A percentile compares a stretch with the other conserved stretches of the same genome.
Conservation (phyloP, 2,329 filamentous ascomycete species). For the Colletotrichum chlorophyti region DNA sequence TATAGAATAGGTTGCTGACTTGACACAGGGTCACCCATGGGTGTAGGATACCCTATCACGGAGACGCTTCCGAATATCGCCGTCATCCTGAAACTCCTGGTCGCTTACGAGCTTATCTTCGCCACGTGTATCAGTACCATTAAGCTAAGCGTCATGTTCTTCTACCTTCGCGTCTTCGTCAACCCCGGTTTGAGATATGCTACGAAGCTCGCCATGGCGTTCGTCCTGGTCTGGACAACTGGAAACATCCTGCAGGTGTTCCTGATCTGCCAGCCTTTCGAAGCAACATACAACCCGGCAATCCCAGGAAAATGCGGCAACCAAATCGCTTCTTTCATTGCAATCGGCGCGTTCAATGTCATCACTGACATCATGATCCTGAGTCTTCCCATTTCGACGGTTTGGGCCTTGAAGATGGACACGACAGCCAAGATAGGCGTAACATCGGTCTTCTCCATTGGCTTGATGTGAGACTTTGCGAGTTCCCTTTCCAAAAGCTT, state of each 20-base stretch:
- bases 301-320: conserved; percentile 41
- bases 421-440: conserved; percentile 36
- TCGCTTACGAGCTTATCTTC: conserved; percentile 46
- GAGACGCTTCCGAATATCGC: conserved; percentile 34
- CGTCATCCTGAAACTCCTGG: conserved; percentile 39
- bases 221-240: conserved; percentile 36
- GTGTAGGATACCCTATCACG: conserved; percentile 33
- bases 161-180: conserved; percentile 48
- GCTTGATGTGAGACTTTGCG: conserved; percentile 32
- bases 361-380: conserved; percentile 45
- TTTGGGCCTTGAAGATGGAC: conserved; percentile 43
- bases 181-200: conserved; percentile 36
- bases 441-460: conserved; percentile 35
- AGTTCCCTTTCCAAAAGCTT: not conserved
- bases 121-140: conserved; percentile 41
- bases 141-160: conserved; percentile 48
- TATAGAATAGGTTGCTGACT: conserved; percentile 10
- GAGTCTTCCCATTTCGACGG: conserved; percentile 42
- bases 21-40: conserved; percentile 30
- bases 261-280: conserved; percentile 35
- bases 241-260: conserved; percentile 34
- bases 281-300: conserved; percentile 33
- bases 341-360: conserved; percentile 46
- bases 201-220: conserved; percentile 37
- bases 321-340: conserved; percentile 43